Percentiles rank a stretch among this genome's conserved stretches.
Conservation (phyloP, 1,284 basidiomycete species). For the Rhodotorula glutinis region DNA sequence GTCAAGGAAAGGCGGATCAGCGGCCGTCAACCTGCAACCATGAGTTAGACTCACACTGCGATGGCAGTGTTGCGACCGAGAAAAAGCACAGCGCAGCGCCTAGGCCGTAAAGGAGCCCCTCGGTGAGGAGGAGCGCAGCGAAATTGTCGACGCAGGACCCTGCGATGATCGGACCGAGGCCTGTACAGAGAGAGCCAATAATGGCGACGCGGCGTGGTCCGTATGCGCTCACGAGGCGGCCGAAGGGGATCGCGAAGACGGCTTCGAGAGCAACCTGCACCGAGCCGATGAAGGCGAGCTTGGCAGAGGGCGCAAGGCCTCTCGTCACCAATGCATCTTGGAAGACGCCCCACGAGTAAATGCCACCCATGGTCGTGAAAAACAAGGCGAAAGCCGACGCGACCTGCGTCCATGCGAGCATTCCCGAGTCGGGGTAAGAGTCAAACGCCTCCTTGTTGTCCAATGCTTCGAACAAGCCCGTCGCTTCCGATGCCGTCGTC, state of each 20-base stretch:
- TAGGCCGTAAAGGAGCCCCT: slow-evolving; percentile 23
- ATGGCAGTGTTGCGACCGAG: slow-evolving; percentile 15
- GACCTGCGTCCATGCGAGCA: slow-evolving; percentile 14
- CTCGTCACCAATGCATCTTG: slow-evolving; percentile 20
- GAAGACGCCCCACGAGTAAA: slow-evolving; percentile 26
- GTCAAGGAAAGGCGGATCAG: too few species aligned
- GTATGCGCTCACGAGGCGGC: slow-evolving; percentile 12
- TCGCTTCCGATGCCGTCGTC: background rate
- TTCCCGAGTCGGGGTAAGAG: slow-evolving; percentile 29
- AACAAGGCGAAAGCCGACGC: slow-evolving; percentile 18
- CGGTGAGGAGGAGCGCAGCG: slow-evolving; percentile 16
- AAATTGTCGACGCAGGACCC: slow-evolving; percentile 18
- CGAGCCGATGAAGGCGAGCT: slow-evolving; percentile 24
- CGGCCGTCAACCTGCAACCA: too few species aligned
- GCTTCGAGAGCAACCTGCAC: slow-evolving; percentile 17
- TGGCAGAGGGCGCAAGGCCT: slow-evolving; percentile 5
- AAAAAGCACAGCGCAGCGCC: slow-evolving; percentile 24
- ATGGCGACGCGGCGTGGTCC: slow-evolving; percentile 21
- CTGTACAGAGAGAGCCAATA: slow-evolving; percentile 4
- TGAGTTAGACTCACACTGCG: slow-evolving; percentile 3
- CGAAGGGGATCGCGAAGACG: slow-evolving; percentile 22
- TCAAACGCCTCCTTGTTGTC: slow-evolving; percentile 17
- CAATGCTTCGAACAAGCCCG: background rate
- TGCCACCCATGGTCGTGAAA: slow-evolving; percentile 18
- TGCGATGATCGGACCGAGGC: slow-evolving; percentile 21